A percentile compares a stretch with the other conserved stretches of the same genome.
Evolutionary conservation across 768 basidiomycete genomes (phyloP).

Genomic region (Pleurotus eryngii): DNA sequence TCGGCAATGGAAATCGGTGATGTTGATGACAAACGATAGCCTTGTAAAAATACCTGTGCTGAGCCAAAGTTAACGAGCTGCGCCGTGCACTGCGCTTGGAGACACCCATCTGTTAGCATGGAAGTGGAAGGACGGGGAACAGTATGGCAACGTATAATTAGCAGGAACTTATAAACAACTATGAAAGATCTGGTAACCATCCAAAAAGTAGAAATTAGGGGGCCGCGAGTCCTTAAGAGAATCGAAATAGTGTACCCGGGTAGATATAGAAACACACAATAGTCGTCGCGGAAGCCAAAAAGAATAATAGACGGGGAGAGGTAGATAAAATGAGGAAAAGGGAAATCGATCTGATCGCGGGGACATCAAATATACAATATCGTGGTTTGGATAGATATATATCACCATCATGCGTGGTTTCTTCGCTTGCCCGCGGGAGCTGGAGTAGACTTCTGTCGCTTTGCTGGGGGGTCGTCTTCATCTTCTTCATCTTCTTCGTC

Average conservation of each 20-base stretch:
- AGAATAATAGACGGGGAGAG: neutral
- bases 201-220: neutral
- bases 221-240: neutral
- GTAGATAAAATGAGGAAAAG: neutral
- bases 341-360: neutral
- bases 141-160: conserved; percentile 2
- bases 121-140: neutral
- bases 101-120: too few species aligned
- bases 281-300: neutral
- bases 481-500: conserved; percentile 12
- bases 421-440: neutral
- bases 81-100: neutral
- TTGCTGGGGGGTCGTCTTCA: neutral
- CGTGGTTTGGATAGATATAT: neutral
- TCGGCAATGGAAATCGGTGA: neutral
- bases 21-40: neutral
- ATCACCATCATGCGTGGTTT: neutral
- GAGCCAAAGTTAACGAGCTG: neutral
- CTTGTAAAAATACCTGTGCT: conserved; percentile 1
- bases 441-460: neutral
- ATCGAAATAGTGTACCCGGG: conserved; percentile 2
- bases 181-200: neutral
- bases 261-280: neutral
- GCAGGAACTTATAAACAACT: neutral
- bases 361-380: neutral